Conservation (phyloP, 2,329 filamentous ascomycete species). For the Xylariaceae sp. region DNA sequence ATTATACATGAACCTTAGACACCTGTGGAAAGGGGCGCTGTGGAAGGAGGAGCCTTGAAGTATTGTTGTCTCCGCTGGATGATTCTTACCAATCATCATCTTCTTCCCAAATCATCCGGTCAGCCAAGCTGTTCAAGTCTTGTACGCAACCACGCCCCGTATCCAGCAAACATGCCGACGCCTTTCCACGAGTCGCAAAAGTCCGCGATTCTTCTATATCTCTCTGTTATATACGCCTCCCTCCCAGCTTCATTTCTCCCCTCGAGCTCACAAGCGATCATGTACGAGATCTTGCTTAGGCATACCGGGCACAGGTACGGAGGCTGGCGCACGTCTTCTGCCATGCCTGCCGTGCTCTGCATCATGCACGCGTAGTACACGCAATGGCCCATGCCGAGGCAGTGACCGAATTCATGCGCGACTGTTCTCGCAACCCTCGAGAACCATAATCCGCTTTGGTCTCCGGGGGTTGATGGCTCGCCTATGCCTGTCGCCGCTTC, state of each 20-base stretch:
- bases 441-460: conserved; percentile 56
- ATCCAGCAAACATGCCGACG: conserved; percentile 50
- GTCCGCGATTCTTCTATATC: conserved; percentile 42
- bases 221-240: conserved; percentile 35
- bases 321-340: conserved; percentile 63
- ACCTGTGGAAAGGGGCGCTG: too few relatives aligned
- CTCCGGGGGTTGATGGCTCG: conserved; percentile 28
- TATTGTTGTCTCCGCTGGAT: too few relatives aligned
- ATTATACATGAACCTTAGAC: too few relatives aligned
- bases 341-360: conserved; percentile 60
- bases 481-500: conserved; percentile 28
- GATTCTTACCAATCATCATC: too few relatives aligned
- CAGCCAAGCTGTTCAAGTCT: conserved; percentile 31
- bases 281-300: conserved; percentile 52
- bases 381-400: conserved; percentile 68
- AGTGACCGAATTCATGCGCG: conserved; percentile 69
- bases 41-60: too few relatives aligned
- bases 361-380: conserved; percentile 66
- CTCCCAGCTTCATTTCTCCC: conserved; percentile 21
- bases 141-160: conserved; percentile 45
- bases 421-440: conserved; percentile 59
- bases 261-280: conserved; percentile 31
- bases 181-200: conserved; percentile 47
- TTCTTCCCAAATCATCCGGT: too few relatives aligned
- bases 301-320: conserved; percentile 66